A percentile compares a stretch with the other conserved stretches of the same genome.
phyloP scores from a whole-genome alignment of 345 rosid genomes.

The Raphanus raphanistrum region DNA sequence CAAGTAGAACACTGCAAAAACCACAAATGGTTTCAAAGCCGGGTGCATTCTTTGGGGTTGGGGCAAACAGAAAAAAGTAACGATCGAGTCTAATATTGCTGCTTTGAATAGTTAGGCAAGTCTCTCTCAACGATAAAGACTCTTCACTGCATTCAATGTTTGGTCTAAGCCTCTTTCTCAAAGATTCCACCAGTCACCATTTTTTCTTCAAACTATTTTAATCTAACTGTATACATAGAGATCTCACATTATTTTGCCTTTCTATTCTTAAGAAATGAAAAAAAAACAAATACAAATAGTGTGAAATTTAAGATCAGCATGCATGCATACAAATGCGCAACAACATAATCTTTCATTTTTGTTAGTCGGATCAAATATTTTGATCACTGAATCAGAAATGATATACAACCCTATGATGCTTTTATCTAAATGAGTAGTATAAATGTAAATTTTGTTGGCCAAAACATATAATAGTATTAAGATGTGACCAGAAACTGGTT shows the following conservation, averaged over 20 bases:
- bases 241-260: neutral
- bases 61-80: conserved; percentile 6
- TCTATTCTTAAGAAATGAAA: neutral
- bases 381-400: neutral
- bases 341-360: neutral
- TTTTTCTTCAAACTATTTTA: neutral
- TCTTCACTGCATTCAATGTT: conserved; percentile 8
- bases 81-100: conserved; percentile 25
- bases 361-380: neutral
- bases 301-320: neutral
- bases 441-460: neutral
- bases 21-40: conserved; percentile 44
- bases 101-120: conserved; percentile 31
- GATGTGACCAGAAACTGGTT: neutral
- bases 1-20: conserved; percentile 55
- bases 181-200: neutral
- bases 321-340: neutral
- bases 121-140: conserved; percentile 15
- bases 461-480: neutral
- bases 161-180: neutral
- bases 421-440: neutral
- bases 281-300: neutral
- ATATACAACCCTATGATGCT: neutral
- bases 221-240: neutral
- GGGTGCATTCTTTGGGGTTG: neutral